phyloP scores from a whole-genome alignment of 441 rosid genomes.

The Adansonia grandidieri region DNA sequence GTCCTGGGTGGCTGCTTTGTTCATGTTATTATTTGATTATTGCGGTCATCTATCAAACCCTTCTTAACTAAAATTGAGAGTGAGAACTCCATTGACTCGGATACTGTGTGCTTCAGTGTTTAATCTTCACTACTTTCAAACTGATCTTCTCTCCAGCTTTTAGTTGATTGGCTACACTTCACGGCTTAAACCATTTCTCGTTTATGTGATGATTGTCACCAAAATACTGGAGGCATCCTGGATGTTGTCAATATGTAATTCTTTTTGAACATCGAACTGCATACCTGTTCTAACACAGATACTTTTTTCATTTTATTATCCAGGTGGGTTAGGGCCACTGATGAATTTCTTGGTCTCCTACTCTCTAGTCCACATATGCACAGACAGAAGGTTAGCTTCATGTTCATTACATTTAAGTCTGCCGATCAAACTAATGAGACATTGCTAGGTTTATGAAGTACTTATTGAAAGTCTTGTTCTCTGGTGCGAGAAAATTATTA shows the following conservation, averaged over 20 bases:
- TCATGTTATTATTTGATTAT: neutral
- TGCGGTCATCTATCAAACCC: neutral
- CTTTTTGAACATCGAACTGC: neutral
- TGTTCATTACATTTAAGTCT: constrained; percentile 1
- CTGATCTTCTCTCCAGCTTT: neutral
- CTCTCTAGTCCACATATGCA: constrained; percentile 60
- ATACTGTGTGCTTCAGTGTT: neutral
- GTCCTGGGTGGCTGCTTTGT: neutral
- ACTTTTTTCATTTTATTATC: constrained; percentile 19
- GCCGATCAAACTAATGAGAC: neutral
- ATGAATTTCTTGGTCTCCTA: constrained; percentile 66
- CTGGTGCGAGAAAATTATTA: neutral
- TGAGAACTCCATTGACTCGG: neutral
- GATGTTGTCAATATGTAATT: neutral
- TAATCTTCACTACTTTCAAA: neutral
- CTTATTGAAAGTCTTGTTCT: neutral
- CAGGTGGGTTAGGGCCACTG: constrained; percentile 89
- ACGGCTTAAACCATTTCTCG: neutral
- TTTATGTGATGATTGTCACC: neutral
- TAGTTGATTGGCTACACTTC: neutral
- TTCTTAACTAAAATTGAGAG: neutral
- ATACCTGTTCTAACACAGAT: neutral
- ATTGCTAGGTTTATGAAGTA: neutral
- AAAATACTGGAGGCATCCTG: neutral
- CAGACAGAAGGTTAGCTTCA: constrained; percentile 54